Evolutionary conservation across 768 basidiomycete species (phyloP), one percentile per base, ranked within the genome.

Genomic region (Boletus patriciae): DNA sequence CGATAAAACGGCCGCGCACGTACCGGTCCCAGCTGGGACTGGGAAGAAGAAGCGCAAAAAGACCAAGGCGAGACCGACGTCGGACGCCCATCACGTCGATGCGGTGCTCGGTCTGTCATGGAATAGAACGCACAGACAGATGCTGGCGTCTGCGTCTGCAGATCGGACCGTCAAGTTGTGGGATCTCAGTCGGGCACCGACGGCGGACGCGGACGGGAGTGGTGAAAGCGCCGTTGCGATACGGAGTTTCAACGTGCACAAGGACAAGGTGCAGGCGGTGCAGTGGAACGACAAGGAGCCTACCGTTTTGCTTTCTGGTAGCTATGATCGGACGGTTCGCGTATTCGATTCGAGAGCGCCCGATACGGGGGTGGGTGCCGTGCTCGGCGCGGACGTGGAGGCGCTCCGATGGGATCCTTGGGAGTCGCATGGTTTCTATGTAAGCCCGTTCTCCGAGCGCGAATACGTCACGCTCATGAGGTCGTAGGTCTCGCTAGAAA

Each of bases 41-140:
- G 94, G 94, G 21, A 98, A 98, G 77, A 98, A 98, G 75, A 97
- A 97, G 79, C 84, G 86, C 66, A 96, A 93, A 73, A 94, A 94
- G 71, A 76, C 79, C 45, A 92, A 89, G 68, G 81, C 84, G 41
- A 84, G 92, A 27, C 57, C 77, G 1, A 69, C 76, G 0, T 83
- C 84, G 58, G 76, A 83, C 3, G 81, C 82, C 1, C 84, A 94
- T 66, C 97, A 98, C 71, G 92, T 96, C 66, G 95, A 96, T 61
- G 92, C 95, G 6, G 90, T 99, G 40, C 84, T 98, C n/a, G 80
- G 84, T 1, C 82, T 98, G 42, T 90, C 90, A 51, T 98, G 97
- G 96, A 98, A 98, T 67, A 86, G 80, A 54, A 76, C 80, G 3
- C 92, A 96, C 66, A 80, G 94, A n/a, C 92, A 95, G 65, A 77